phyloP scores from a whole-genome alignment of 2,329 filamentous ascomycete genomes.

The Rhinocladiella similis region DNA sequence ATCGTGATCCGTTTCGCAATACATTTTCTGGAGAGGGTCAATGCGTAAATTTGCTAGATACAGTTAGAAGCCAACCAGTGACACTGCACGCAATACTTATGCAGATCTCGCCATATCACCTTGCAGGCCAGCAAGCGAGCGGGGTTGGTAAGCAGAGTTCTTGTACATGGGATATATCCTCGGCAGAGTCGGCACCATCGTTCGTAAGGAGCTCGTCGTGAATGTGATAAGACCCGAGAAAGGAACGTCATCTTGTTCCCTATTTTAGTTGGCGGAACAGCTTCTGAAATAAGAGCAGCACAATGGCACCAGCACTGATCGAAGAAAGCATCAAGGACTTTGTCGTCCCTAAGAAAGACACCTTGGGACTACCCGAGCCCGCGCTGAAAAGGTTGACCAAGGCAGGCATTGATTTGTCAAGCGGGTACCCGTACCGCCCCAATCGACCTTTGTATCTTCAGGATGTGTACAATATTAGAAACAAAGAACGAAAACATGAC shows the following conservation, averaged over 20 bases:
- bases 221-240: not conserved
- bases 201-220: no score
- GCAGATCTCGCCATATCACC: not conserved
- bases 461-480: conserved; percentile 66
- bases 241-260: not conserved
- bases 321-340: conserved; percentile 64
- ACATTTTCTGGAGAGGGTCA: no score
- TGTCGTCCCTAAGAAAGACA: conserved; percentile 63
- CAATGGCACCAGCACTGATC: conserved; percentile 62
- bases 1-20: no score
- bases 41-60: not conserved
- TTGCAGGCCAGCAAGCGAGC: not conserved
- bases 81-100: not conserved
- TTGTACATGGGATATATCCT: not conserved
- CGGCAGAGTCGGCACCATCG: no score
- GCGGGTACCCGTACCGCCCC: conserved; percentile 71
- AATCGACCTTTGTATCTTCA: conserved; percentile 67
- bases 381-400: conserved; percentile 63
- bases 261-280: not conserved
- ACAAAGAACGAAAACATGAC: conserved; percentile 54
- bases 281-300: not conserved
- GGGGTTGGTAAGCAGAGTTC: not conserved
- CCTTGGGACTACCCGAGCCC: conserved; percentile 59
- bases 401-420: conserved; percentile 67
- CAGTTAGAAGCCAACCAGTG: not conserved